Base-by-base conservation (phyloP, 2,329 filamentous ascomycete genomes). In the Didymella arachidicola region DNA sequence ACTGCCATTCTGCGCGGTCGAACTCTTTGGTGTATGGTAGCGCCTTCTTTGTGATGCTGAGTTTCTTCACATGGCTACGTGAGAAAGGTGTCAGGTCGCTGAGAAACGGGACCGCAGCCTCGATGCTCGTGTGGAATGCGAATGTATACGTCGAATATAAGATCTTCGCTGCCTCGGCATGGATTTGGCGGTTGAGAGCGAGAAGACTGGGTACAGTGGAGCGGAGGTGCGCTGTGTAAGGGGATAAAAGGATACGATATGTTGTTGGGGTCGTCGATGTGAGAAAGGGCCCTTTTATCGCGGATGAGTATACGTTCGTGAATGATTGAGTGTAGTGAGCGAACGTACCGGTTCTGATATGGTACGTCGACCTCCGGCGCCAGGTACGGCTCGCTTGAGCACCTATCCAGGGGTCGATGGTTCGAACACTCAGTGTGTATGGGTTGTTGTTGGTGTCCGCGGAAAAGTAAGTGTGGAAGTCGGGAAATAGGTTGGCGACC, bases 21-120 rank as follows among this genome's bases (percentile, higher is more conserved):
- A 83, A 86, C 62, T 85, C 82, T 53, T 83, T 83, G 44, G 79
- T 79, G 49, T 83, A 80, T 7, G 84, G 77, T 27, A 85, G 76
- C 0, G 82, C 81, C 64, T 83, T 80, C 68, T 88, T 88, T 25
- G 83, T 82, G 19, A 89, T 65, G 12, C 80, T 79, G 11, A 89
- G 73, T 34, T 80, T 78, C 29, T 78, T 77, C 58, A 89, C 74
- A 45, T 83, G 76, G 10, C 72, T 70, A 32, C 83, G 79, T 2
- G 83, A 81, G 18, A 72, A 65, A 1, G 81, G 78, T 2, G 83
- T 84, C 32, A 87, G 79, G 69, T 88, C 85, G 30, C 78, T 76
- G 38, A 89, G 77, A 69, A 89, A 89, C 0, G 86, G 85, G 1
- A 83, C 79, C 6, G 86, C 80, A 16, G 86, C 84, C 72, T 89